phyloP scores from a whole-genome alignment of 2,329 filamentous ascomycete genomes.

The Ceratocystis eucalypticola region DNA sequence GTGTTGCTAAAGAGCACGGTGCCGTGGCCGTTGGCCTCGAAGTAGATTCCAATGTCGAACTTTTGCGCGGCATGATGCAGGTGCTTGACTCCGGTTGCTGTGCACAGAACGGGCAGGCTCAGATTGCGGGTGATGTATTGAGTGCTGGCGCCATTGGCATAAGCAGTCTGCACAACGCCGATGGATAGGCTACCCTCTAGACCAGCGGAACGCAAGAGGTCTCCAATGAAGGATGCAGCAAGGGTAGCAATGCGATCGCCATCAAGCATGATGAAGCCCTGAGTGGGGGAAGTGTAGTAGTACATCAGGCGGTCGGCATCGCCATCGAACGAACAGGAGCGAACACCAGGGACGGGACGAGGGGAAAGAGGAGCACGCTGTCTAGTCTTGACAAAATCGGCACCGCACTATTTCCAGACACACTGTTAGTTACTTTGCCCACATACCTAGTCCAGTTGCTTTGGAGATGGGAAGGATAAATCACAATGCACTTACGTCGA shows the following conservation, averaged over 20 bases:
- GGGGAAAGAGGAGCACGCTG: slow-evolving; percentile 78
- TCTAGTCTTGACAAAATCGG: slow-evolving; percentile 94
- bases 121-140: slow-evolving; percentile 81
- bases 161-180: slow-evolving; percentile 92
- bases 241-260: slow-evolving; percentile 94
- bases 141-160: slow-evolving; percentile 91
- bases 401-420: slow-evolving; percentile 54
- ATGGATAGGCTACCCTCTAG: slow-evolving; percentile 72
- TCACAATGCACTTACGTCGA: slow-evolving; percentile 48
- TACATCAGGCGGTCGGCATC: slow-evolving; percentile 93
- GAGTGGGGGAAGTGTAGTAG: slow-evolving; percentile 76
- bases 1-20: slow-evolving; percentile 87
- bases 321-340: slow-evolving; percentile 84
- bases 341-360: slow-evolving; percentile 59
- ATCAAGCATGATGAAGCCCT: slow-evolving; percentile 81
- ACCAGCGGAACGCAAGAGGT: slow-evolving; percentile 68
- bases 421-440: neutral
- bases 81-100: slow-evolving; percentile 91
- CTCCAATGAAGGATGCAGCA: slow-evolving; percentile 82
- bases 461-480: neutral
- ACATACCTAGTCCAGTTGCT: too few species aligned
- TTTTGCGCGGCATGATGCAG: slow-evolving; percentile 92
- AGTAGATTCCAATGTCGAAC: slow-evolving; percentile 94
- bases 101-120: slow-evolving; percentile 81
- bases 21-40: slow-evolving; percentile 95